Evolutionary conservation across 371 early-diverging fungal species (phyloP).

Genomic region (Blakeslea trispora): DNA sequence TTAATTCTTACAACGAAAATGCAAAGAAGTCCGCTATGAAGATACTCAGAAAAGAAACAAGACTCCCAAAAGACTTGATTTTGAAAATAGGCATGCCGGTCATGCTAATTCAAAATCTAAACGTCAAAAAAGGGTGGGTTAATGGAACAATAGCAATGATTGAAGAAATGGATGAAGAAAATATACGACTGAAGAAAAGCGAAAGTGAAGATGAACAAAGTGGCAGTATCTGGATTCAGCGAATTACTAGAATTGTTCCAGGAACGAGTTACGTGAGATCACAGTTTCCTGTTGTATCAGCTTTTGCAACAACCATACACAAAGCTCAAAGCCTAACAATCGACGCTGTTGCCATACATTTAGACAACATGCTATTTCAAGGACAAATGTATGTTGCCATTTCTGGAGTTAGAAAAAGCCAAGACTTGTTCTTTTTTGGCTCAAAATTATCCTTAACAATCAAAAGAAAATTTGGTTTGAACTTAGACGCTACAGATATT

Average conservation of each 20-base stretch:
- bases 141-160: slow-evolving; percentile 4
- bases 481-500: background rate
- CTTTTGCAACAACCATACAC: slow-evolving; percentile 9
- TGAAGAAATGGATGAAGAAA: background rate
- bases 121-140: slow-evolving; percentile 1
- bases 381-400: slow-evolving; percentile 16
- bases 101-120: slow-evolving; percentile 4
- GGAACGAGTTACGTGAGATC: background rate
- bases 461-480: background rate
- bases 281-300: slow-evolving; percentile 7
- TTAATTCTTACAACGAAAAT: background rate
- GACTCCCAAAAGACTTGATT: background rate
- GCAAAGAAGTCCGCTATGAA: background rate
- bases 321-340: slow-evolving; percentile 11
- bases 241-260: background rate
- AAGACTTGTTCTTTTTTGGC: background rate
- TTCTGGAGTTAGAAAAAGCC: slow-evolving; percentile 3
- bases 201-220: background rate
- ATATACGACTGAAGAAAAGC: slow-evolving; percentile 1
- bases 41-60: background rate
- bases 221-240: background rate
- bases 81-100: slow-evolving; percentile 4
- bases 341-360: slow-evolving; percentile 8
- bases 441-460: background rate
- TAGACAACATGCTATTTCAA: slow-evolving; percentile 10